A percentile compares a stretch with the other conserved stretches of the same genome.
Conservation (phyloP, 352 stramenopile genomes). For the Pythium periplocum region DNA sequence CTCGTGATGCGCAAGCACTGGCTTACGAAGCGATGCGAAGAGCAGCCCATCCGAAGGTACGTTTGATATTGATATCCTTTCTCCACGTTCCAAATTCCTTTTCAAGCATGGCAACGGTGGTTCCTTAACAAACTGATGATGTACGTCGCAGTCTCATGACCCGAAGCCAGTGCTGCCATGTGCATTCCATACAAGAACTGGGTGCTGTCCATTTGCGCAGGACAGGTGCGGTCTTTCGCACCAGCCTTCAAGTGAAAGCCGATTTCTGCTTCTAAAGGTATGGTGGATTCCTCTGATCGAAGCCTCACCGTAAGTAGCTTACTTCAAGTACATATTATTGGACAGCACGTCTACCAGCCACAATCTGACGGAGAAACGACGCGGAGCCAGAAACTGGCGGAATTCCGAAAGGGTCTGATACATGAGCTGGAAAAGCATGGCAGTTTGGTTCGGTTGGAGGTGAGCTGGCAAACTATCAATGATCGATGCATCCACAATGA, state of each 20-base stretch:
- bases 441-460: background rate
- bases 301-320: background rate
- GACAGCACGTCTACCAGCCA: background rate
- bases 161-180: constrained; percentile 4
- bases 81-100: background rate
- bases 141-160: constrained; percentile 2
- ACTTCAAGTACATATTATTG: background rate
- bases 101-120: background rate
- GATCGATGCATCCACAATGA: background rate
- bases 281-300: background rate
- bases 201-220: constrained; percentile 17
- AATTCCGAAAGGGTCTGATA: no score
- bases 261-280: constrained; percentile 19
- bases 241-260: constrained; percentile 1
- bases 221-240: constrained; percentile 10
- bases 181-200: constrained; percentile 17
- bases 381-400: background rate
- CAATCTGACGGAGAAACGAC: background rate
- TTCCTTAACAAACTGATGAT: background rate
- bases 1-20: constrained; percentile 19
- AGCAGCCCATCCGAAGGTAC: constrained; percentile 10
- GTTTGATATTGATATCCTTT: no score
- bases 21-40: constrained; percentile 24
- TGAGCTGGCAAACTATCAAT: background rate
- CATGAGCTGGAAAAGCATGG: background rate